phyloP scores from a whole-genome alignment of 2,329 filamentous ascomycete species.

The Huntiella moniliformis region DNA sequence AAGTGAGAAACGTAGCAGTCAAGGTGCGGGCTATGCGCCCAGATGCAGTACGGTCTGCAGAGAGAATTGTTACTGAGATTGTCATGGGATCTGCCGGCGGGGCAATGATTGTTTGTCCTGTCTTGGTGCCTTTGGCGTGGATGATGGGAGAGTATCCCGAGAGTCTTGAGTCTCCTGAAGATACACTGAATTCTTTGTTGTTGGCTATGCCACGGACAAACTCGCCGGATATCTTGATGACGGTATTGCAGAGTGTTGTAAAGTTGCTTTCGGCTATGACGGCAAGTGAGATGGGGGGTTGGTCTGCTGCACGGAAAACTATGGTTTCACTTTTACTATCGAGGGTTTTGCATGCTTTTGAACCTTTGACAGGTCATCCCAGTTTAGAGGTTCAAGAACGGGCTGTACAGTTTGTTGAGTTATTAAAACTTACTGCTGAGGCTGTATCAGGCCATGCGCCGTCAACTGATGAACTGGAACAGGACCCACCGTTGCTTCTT shows the following conservation, averaged over 20 bases:
- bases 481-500: slow-evolving; percentile 63
- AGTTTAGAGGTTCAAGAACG: slow-evolving; percentile 89
- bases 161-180: slow-evolving; percentile 50
- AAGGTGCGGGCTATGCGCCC: slow-evolving; percentile 70
- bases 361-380: slow-evolving; percentile 62
- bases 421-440: slow-evolving; percentile 73
- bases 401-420: slow-evolving; percentile 77
- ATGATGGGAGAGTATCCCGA: slow-evolving; percentile 72
- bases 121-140: slow-evolving; percentile 64
- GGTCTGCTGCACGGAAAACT: slow-evolving; percentile 57
- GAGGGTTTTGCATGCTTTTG: slow-evolving; percentile 63
- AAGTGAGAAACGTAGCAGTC: slow-evolving; percentile 78
- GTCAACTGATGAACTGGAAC: slow-evolving; percentile 30
- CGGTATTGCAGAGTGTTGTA: slow-evolving; percentile 65
- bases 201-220: slow-evolving; percentile 39
- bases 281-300: slow-evolving; percentile 42
- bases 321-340: slow-evolving; percentile 61
- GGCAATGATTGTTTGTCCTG: slow-evolving; percentile 40
- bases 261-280: slow-evolving; percentile 67
- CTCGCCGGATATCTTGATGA: slow-evolving; percentile 48
- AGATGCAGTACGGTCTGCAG: slow-evolving; percentile 67
- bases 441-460: slow-evolving; percentile 50
- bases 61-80: slow-evolving; percentile 48
- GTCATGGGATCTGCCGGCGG: slow-evolving; percentile 32
- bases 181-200: slow-evolving; percentile 54